Base-by-base conservation (phyloP, 768 basidiomycete species). In the Lentinula raphanica region DNA sequence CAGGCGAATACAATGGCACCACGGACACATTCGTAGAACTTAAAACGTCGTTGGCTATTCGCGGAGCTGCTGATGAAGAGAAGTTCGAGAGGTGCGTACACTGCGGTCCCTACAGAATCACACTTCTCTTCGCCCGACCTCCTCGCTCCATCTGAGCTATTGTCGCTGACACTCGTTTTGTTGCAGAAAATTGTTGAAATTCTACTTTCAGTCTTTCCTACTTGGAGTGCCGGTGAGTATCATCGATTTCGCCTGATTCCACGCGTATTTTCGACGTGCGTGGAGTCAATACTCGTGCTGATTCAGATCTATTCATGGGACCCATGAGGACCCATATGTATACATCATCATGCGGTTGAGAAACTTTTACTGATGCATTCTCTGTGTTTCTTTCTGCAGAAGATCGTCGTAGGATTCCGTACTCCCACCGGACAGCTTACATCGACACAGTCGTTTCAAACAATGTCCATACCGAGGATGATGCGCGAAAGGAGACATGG, bases 171-270 rank as follows among this genome's bases (percentile, higher is more conserved):
- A 25, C 25, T 17, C 12, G n/a, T 44, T 6, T 58, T 38, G 44
- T 56, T 57, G 53, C 67, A 93, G 90, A 69, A 95, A 95, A 68
- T 74, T 95, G n/a, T 81, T 95, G 58, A 94, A 92, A 66, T 92
- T 92, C 71, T 94, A 94, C 76, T 84, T 93, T 60, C 93, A 95
- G 66, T 94, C 92, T 1, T 94, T 92, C 70, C 79, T 95, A 27
- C 82, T 95, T 55, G 94, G 93, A 49, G 92, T 95, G n/a, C 93
- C 92, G 21, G 88, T 88, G 68, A 64, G 86, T 69, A 32, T 5
- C n/a, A 28, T 5, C 23, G 31, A 51, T 39, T 28, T 53, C 23
- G 31, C 49, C 6, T 23, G 36, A 12, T 12, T 36, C 23, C 11
- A 53, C 15, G 21, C 36, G 8, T 53, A 28, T 50, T n/a, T n/a